Base-by-base conservation (phyloP, 306 rosid genomes). In the Dalbergia oliveri region DNA sequence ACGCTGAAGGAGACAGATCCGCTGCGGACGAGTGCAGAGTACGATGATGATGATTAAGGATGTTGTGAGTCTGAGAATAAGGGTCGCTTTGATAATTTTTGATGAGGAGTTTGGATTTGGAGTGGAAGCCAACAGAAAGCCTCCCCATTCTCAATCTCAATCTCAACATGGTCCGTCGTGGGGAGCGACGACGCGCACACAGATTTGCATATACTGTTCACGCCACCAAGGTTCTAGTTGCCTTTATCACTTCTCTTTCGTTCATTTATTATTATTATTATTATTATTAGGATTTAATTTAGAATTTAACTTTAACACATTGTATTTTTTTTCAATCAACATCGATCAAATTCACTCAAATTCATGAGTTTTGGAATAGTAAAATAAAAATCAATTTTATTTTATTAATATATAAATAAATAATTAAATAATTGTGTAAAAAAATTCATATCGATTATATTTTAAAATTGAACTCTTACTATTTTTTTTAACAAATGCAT, bases 1-100 rank as follows among this genome's bases (percentile, higher is more conserved):
- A 82, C 8, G 77, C 83, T 26, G 87, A 26, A 26, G 31, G 67
- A 4, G 86, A 49, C 50, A 83, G 47, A 65, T 71, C 71, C 9
- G 60, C 60, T 54, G 60, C 60, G 60, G 60, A n/a, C 23, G 4
- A 77, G 76, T 56, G 61, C 69, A 41, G 69, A 6, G 1, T 14
- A 63, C 68, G 68, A 26, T 15, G 19, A 7, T 63, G 44, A 34
- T 2, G 68, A 2, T 3, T 2, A 0, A n/a, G n/a, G n/a, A n/a
- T n/a, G n/a, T n/a, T n/a, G n/a, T n/a, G n/a, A n/a, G n/a, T n/a
- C n/a, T 6, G 60, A 16, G n/a, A 9, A 16, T 16, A 3, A 9
- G n/a, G 60, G 14, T 0, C 3, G 41, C 41, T 26, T 4, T 51
- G 1, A 51, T 4, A 13, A 7, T 47, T 47, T 2, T 47, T 4